Evolutionary conservation across 2,329 filamentous ascomycete species (phyloP), one percentile per base, ranked within the genome.

Genomic region (Scleromitrula shiraiana): DNA sequence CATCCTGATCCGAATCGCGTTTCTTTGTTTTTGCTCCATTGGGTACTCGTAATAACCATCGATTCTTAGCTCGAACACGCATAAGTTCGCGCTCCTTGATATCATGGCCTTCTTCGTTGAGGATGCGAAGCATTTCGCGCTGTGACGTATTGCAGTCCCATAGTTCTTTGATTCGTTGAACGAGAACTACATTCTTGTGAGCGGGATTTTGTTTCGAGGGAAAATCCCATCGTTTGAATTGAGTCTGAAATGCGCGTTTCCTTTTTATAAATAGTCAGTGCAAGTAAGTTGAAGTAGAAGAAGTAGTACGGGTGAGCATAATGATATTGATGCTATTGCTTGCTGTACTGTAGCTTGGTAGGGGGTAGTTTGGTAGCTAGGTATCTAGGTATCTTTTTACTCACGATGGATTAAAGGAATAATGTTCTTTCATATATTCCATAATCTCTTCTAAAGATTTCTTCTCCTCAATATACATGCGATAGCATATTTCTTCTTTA

Each of bases 171-270:
- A 91, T 75, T 24, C 87, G 78, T 15, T 74, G 75, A 33, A 86
- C 78, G 7, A 91, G 75, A 20, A 70, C 70, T 12, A 73, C 70
- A 62, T 88, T 83, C 60, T 84, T 85, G 61, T 88, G 78, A 1
- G 82, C 80, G 0, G 81, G 80, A 51, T 82, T 80, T 56, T 85
- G 80, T 63, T 88, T 88, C 50, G 75, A 78, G 12, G 86, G 85
- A 57, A 93, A 91, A 7, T 79, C 76, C 88, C 88, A 93, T 63
- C 79, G 74, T 61, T 81, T 83, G 66, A 89, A 87, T 57, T 88
- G 83, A 3, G 75, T 80, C 64, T 88, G 85, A 53, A 83, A 88
- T 36, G 83, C 82, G 51, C 85, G 81, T 70, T 87, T 88, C 64
- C 85, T 86, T 29, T 33, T 19, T 17, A 29, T 29, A 29, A 6